Evolutionary conservation across 2,329 filamentous ascomycete species (phyloP).

Genomic region (Botrytis porri): DNA sequence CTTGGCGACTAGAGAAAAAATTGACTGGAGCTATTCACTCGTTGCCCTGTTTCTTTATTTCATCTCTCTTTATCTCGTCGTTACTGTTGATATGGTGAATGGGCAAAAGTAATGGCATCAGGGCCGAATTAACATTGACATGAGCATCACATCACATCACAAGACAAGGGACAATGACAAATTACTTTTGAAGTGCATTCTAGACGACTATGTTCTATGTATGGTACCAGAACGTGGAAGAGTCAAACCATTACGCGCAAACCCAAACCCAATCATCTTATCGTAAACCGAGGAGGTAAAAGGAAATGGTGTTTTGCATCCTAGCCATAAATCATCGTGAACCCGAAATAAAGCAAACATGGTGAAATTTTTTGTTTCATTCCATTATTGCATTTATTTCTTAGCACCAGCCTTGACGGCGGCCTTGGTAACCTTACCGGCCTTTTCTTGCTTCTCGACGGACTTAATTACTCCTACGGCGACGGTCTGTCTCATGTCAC

Average conservation of each 20-base stretch:
- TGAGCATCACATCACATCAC: no score
- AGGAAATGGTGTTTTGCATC: background rate
- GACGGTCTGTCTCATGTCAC: conserved; percentile 1
- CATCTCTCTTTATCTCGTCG: no score
- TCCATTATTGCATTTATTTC: conserved; percentile 36
- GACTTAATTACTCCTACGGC: background rate
- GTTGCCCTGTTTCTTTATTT: no score
- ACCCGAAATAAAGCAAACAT: conserved; percentile 4
- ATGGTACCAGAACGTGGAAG: conserved; percentile 6
- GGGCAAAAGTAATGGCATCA: accelerated
- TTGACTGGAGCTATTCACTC: no score
- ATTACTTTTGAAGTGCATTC: conserved; percentile 17
- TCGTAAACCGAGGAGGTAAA: background rate
- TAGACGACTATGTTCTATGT: conserved; percentile 17
- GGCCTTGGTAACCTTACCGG: conserved; percentile 36
- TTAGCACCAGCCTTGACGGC: conserved; percentile 42
- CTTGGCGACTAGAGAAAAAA: no score
- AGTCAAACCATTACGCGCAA: conserved; percentile 6
- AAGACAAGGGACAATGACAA: no score
- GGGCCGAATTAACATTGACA: no score
- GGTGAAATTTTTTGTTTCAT: background rate
- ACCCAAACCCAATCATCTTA: conserved; percentile 18
- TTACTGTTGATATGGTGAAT: no score
- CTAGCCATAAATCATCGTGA: conserved; percentile 10
- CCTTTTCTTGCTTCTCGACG: background rate